Evolutionary conservation across 2,329 filamentous ascomycete species (phyloP).

Genomic region (Teratosphaeria gauchensis): DNA sequence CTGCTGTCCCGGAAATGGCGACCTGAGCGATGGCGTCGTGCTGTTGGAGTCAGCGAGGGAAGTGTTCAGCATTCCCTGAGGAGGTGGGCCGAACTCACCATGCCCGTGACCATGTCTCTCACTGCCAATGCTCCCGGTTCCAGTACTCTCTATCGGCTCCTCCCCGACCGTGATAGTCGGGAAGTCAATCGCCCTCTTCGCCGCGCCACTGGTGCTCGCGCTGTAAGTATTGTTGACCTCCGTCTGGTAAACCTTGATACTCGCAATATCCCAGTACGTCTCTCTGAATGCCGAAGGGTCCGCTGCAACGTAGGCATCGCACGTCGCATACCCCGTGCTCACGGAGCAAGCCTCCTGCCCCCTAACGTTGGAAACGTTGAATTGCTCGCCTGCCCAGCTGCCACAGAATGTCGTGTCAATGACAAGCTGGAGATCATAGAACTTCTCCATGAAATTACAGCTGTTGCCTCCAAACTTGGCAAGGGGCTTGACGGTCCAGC

Average conservation of each 20-base stretch:
- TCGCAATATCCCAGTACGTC: slow-evolving; percentile 70
- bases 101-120: too few relatives aligned
- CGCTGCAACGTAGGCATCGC: slow-evolving; percentile 60
- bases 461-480: slow-evolving; percentile 55
- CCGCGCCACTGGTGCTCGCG: slow-evolving; percentile 6
- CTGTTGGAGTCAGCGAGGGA: too few relatives aligned
- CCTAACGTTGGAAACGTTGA: slow-evolving; percentile 49
- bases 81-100: too few relatives aligned
- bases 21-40: background rate
- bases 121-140: too few relatives aligned
- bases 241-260: slow-evolving; percentile 50
- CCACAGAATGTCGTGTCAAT: slow-evolving; percentile 83
- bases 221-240: slow-evolving; percentile 5
- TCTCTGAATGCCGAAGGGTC: slow-evolving; percentile 63
- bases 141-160: background rate
- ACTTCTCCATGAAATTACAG: slow-evolving; percentile 63
- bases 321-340: slow-evolving; percentile 48
- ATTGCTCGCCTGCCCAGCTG: slow-evolving; percentile 71
- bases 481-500: slow-evolving; percentile 56
- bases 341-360: slow-evolving; percentile 24
- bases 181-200: slow-evolving; percentile 27
- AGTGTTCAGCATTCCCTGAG: too few relatives aligned
- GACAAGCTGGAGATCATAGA: slow-evolving; percentile 64
- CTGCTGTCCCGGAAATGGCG: background rate
- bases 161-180: background rate